Conservation (phyloP, 805 yeast genomes). For the Candida manassasensis region DNA sequence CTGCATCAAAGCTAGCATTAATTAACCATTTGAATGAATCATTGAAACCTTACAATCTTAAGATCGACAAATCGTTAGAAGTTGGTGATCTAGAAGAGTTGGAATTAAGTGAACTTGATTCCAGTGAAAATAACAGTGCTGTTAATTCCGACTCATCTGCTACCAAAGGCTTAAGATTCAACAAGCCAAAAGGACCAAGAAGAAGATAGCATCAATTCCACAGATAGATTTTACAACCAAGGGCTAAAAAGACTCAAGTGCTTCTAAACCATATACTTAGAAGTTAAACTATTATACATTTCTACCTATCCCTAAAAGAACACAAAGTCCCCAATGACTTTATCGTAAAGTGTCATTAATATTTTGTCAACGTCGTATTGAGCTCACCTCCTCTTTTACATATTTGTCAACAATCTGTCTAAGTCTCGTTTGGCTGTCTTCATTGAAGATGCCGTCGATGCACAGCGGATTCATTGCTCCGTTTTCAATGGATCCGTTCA, state of each 20-base stretch:
- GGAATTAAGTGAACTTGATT: slow-evolving; percentile 47
- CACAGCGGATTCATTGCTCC: slow-evolving; percentile 6
- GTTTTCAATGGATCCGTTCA: slow-evolving; percentile 9
- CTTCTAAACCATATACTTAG: no score
- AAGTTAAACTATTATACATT: no score
- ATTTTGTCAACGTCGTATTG: no score
- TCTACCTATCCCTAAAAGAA: no score
- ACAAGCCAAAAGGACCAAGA: slow-evolving; percentile 71
- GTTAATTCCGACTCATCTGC: slow-evolving; percentile 8
- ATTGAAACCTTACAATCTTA: slow-evolving; percentile 22
- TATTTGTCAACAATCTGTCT: slow-evolving; percentile 19
- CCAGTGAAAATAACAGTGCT: slow-evolving; percentile 9
- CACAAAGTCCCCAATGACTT: no score
- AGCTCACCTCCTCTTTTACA: slow-evolving; percentile 18
- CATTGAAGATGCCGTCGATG: slow-evolving; percentile 15
- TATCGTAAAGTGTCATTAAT: no score
- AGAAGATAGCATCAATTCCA: slow-evolving; percentile 34
- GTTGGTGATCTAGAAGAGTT: slow-evolving; percentile 71
- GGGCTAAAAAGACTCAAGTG: neutral
- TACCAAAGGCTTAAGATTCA: slow-evolving; percentile 28
- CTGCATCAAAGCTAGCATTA: slow-evolving; percentile 68
- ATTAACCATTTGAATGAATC: slow-evolving; percentile 43
- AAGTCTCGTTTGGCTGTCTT: slow-evolving; percentile 13
- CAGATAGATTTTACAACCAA: neutral
- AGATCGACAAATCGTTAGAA: slow-evolving; percentile 50